Evolutionary conservation across 257 asterid genomes (phyloP), one percentile per base, ranked within the genome.

Genomic region (Solanum paucissectum): DNA sequence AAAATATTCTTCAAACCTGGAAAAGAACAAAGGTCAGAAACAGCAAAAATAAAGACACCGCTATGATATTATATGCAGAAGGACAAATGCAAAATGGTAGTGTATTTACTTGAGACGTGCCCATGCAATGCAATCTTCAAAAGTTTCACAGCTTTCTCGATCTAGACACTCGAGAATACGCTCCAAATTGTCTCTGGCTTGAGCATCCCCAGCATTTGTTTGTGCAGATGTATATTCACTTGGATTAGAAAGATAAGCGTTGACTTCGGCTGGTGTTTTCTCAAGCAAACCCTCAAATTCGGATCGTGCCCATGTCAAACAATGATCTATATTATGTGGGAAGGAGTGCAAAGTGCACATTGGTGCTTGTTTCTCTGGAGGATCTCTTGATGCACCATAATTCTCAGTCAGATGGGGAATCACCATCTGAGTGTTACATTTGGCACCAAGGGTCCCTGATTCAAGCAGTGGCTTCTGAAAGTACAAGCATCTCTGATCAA

Each of bases 391-490:
- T 40, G 99, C 99, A 62, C 99, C 99, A 88, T 96, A 96, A 82
- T 96, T 96, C 85, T 96, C 99, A 3, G 99, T 93, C 72, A 96
- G 93, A 91, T 96, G 98, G n/a, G 99, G 99, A 87, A 96, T 93
- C 64, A 96, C 96, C 98, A 95, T 93, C 89, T 96, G 99, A 9
- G 98, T 96, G 84, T 96, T 96, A 91, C 99, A 96, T 91, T 95
- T 95, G 90, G 98, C 95, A 85, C 99, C 99, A 87, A 96, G 91
- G n/a, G 99, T 96, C 86, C 99, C 99, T n/a, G 99, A 96, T 88
- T 96, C 99, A 1, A 95, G 98, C 91, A 96, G 98, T 40, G 99
- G 98, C 88, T 94, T 96, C 89, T 96, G 99, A 91, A 93, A 96
- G 91, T 96, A 96, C 90, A 96, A 90, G 93, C 99, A 94, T 91